phyloP scores from a whole-genome alignment of 2,329 filamentous ascomycete genomes.

The Trichothecium roseum region DNA sequence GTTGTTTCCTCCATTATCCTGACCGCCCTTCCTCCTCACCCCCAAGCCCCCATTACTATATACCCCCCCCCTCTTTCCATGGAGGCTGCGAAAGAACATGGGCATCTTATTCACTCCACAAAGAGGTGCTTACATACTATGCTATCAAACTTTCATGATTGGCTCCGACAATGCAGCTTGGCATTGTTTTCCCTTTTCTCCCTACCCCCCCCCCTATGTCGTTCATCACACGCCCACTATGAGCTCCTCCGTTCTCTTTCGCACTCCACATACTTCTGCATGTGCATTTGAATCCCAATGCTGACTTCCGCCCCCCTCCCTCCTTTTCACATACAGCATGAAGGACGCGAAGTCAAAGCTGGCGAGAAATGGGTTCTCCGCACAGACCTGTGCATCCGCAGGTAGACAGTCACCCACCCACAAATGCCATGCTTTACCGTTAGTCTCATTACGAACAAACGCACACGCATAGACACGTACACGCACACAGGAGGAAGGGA shows the following conservation, averaged over 20 bases:
- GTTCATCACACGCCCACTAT: constrained; percentile 4
- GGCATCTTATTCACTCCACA: too few relatives aligned
- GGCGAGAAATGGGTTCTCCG: constrained; percentile 90
- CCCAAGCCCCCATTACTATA: too few relatives aligned
- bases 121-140: too few relatives aligned
- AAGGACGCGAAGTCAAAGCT: constrained; percentile 65
- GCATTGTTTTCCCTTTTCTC: constrained; percentile 5
- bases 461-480: too few relatives aligned
- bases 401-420: constrained; percentile 21
- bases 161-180: too few relatives aligned
- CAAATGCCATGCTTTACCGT: too few relatives aligned
- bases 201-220: background rate
- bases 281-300: background rate
- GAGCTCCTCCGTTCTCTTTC: constrained; percentile 1
- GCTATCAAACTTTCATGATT: too few relatives aligned
- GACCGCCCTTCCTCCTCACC: background rate
- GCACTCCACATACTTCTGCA: background rate
- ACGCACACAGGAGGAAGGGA: too few relatives aligned
- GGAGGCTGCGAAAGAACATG: too few relatives aligned
- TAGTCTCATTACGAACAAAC: too few relatives aligned
- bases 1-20: constrained; percentile 1
- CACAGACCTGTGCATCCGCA: constrained; percentile 65
- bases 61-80: too few relatives aligned
- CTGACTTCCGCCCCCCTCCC: too few relatives aligned
- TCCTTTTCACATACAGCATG: constrained; percentile 43